phyloP scores from a whole-genome alignment of 1,284 basidiomycete genomes.

The Microbotryomycetes sp. region DNA sequence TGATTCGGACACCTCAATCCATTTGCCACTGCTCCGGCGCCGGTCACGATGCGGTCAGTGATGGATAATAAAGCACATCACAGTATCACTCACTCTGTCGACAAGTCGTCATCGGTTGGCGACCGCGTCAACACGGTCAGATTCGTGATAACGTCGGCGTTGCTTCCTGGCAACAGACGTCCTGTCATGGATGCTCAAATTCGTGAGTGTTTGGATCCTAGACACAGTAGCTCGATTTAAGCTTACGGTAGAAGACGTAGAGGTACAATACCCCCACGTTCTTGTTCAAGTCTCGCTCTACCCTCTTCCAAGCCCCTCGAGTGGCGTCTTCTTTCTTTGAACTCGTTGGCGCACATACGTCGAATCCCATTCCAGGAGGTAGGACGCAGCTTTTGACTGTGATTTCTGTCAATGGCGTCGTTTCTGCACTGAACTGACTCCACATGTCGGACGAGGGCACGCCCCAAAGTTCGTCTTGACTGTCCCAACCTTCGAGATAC shows the following conservation, averaged over 20 bases:
- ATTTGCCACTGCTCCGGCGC: conserved; percentile 8
- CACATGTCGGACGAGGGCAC: neutral
- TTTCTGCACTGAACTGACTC: conserved; percentile 17
- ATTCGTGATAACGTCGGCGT: conserved; percentile 23
- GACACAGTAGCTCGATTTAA: neutral
- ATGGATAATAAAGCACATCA: no score
- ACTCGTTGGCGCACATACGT: conserved; percentile 31
- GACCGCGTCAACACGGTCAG: conserved; percentile 14
- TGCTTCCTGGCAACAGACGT: conserved; percentile 22
- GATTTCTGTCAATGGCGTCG: conserved; percentile 32
- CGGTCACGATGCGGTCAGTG: neutral
- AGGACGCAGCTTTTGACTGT: conserved; percentile 33
- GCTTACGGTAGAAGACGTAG: conserved; percentile 28
- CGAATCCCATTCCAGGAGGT: conserved; percentile 32
- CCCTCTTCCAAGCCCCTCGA: conserved; percentile 32
- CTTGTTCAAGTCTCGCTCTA: conserved; percentile 34
- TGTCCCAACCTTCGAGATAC: neutral
- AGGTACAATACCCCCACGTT: conserved; percentile 29
- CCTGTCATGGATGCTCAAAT: conserved; percentile 5
- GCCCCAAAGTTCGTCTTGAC: neutral
- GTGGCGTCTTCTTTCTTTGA: conserved; percentile 28
- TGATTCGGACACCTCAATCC: conserved; percentile 23
- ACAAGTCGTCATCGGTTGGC: conserved; percentile 9
- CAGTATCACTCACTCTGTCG: neutral
- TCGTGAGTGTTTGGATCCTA: neutral